Percentiles rank a stretch among this genome's conserved stretches.
Conservation (phyloP, 768 basidiomycete genomes). For the Mycena galopus region DNA sequence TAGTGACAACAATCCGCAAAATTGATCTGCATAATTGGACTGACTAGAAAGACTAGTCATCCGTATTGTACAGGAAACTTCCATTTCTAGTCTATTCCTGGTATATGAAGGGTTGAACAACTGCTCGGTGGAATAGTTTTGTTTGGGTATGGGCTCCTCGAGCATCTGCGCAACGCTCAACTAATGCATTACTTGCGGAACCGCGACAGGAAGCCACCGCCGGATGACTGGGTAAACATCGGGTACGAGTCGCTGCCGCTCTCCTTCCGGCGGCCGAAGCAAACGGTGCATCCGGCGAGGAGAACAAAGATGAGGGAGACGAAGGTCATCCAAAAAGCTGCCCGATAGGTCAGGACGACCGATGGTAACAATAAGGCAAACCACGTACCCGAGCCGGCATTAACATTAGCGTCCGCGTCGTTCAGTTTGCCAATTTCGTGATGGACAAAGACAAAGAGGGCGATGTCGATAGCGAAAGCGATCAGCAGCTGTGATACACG, state of each 20-base stretch:
- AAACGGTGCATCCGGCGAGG: conserved; percentile 27
- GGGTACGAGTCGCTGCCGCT: conserved; percentile 28
- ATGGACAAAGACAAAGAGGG: conserved; percentile 30
- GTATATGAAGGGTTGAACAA: conserved; percentile 27
- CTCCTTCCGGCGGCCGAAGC: conserved; percentile 32
- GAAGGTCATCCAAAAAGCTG: conserved; percentile 38
- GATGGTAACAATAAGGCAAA: neutral
- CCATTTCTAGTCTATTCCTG: conserved; percentile 23
- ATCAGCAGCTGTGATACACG: conserved; percentile 23
- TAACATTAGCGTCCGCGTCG: conserved; percentile 1
- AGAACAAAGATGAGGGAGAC: conserved; percentile 34
- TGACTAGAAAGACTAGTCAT: too few relatives aligned
- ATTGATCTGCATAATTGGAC: too few relatives aligned
- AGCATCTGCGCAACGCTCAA: neutral
- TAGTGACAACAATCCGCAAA: too few relatives aligned
- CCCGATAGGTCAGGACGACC: neutral
- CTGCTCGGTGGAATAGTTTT: conserved; percentile 30
- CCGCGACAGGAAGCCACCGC: conserved; percentile 34
- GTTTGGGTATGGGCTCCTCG: conserved; percentile 2
- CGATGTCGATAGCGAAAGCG: conserved; percentile 38
- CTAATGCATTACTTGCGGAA: conserved; percentile 31
- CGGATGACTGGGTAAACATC: conserved; percentile 21
- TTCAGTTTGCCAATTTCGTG: conserved; percentile 31
- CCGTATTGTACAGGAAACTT: neutral
- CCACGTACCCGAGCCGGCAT: conserved; percentile 27